phyloP scores from a whole-genome alignment of 352 stramenopile species.

The Elongisporangium senticosum region DNA sequence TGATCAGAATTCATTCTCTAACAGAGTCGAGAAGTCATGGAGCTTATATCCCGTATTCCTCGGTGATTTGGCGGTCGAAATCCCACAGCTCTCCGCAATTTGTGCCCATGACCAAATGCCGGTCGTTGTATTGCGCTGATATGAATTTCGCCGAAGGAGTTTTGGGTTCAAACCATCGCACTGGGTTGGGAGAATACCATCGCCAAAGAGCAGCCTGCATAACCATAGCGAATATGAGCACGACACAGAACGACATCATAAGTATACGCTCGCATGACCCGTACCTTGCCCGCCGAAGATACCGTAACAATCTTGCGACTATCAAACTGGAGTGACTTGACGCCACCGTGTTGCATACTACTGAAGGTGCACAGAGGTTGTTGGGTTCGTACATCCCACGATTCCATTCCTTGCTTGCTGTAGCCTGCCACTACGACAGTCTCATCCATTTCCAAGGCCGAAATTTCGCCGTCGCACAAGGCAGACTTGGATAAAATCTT shows the following conservation, averaged over 20 bases:
- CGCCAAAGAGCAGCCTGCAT: constrained; percentile 71
- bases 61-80: constrained; percentile 44
- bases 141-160: constrained; percentile 48
- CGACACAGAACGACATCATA: neutral
- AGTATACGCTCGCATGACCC: neutral
- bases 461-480: constrained; percentile 70
- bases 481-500: constrained; percentile 84
- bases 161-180: constrained; percentile 64
- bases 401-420: constrained; percentile 77
- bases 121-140: constrained; percentile 68
- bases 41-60: neutral
- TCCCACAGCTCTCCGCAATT: constrained; percentile 67
- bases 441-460: constrained; percentile 85
- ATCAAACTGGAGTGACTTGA: constrained; percentile 79
- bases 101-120: constrained; percentile 73
- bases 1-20: neutral
- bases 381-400: constrained; percentile 86
- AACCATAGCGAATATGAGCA: constrained; percentile 10
- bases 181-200: constrained; percentile 78
- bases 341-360: constrained; percentile 55
- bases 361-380: constrained; percentile 84
- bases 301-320: constrained; percentile 84
- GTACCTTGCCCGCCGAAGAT: constrained; percentile 66
- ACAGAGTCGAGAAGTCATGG: neutral
- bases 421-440: constrained; percentile 84